Evolutionary conservation across 139 green algal genomes (phyloP).

Genomic region (Chlorella sp.): DNA sequence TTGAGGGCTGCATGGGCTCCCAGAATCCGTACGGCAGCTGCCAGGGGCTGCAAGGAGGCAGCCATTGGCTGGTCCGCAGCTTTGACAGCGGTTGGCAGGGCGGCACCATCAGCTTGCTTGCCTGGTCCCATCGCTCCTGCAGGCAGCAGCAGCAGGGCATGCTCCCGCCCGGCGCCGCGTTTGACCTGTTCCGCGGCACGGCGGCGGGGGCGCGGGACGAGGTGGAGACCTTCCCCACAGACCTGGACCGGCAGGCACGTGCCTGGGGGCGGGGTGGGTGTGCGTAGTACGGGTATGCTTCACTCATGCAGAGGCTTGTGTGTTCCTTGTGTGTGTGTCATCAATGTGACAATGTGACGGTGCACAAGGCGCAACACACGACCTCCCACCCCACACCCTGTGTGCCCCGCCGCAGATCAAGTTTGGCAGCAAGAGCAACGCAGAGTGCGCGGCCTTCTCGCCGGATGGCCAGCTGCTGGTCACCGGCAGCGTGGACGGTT

Average conservation of each 20-base stretch:
- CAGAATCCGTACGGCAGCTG: too few species aligned
- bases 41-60: too few species aligned
- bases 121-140: background rate
- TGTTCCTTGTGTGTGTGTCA: too few species aligned
- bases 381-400: too few species aligned
- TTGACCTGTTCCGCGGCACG: constrained; percentile 92
- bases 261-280: too few species aligned
- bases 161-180: constrained; percentile 85
- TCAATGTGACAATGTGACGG: too few species aligned
- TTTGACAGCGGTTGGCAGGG: too few species aligned
- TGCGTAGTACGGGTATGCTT: too few species aligned
- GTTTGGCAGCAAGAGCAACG: constrained; percentile 68
- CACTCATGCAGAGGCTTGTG: too few species aligned
- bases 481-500: constrained; percentile 94
- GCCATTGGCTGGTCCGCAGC: too few species aligned
- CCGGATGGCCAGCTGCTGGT: constrained; percentile 90
- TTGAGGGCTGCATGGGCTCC: background rate
- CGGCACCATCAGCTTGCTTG: too few species aligned
- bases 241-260: constrained; percentile 49
- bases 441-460: constrained; percentile 88
- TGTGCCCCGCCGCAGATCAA: constrained; percentile 51
- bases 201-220: constrained; percentile 82
- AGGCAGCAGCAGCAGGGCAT: constrained; percentile 93
- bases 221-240: constrained; percentile 83
- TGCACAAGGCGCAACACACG: too few species aligned